Evolutionary conservation across 2,329 filamentous ascomycete species (phyloP).

Genomic region (Colletotrichum paranaense): DNA sequence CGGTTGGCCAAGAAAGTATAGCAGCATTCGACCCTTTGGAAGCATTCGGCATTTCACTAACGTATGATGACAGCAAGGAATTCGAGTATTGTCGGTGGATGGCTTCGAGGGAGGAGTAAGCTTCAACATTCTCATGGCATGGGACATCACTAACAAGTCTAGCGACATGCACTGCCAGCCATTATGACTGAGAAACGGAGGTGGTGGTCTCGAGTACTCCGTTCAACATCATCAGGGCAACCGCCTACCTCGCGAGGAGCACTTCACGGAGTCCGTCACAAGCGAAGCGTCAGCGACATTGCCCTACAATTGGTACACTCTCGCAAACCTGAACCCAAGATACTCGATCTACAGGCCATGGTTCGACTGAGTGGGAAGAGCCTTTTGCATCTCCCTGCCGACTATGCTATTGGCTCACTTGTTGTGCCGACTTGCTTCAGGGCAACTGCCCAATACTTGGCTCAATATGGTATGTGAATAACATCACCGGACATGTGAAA

Average conservation of each 20-base stretch:
- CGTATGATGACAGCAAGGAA: slow-evolving; percentile 58
- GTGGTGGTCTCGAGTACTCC: slow-evolving; percentile 53
- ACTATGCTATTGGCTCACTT: slow-evolving; percentile 67
- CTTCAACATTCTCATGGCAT: neutral
- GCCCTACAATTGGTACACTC: slow-evolving; percentile 57
- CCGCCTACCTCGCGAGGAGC: slow-evolving; percentile 1
- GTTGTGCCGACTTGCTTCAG: slow-evolving; percentile 74
- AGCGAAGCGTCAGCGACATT: slow-evolving; percentile 67
- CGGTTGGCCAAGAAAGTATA: slow-evolving; percentile 67
- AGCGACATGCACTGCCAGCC: slow-evolving; percentile 17
- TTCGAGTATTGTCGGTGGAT: slow-evolving; percentile 54
- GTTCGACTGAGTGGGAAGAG: slow-evolving; percentile 73
- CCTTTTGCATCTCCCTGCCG: slow-evolving; percentile 68
- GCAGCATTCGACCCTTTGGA: neutral
- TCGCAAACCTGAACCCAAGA: slow-evolving; percentile 57
- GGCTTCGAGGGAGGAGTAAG: slow-evolving; percentile 42
- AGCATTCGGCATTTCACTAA: neutral
- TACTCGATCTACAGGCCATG: slow-evolving; percentile 66
- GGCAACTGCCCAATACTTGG: slow-evolving; percentile 72
- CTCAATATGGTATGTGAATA: slow-evolving; percentile 64
- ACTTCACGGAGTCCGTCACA: slow-evolving; percentile 48
- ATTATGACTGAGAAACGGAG: slow-evolving; percentile 44
- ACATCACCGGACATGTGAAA: too few species aligned
- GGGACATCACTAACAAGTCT: neutral
- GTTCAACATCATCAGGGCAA: slow-evolving; percentile 35